These are phyloP conservation scores for Cryptococcus maquisensis DNA, from an alignment of 1,284 basidiomycete species.

Conservation along the genomic window DNA sequence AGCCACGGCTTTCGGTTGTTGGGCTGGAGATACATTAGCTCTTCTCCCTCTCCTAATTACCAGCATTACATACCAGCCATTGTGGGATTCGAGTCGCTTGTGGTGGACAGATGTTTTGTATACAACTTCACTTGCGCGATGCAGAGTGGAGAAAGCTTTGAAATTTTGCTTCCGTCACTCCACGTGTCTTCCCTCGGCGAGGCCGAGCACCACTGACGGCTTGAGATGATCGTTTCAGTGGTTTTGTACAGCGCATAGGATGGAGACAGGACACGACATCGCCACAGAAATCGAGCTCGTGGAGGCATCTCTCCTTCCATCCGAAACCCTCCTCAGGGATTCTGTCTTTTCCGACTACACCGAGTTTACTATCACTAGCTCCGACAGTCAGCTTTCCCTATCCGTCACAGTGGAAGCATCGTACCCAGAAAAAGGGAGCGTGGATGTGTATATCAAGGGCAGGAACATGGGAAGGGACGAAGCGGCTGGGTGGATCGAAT, in stretches of 20 bases:
- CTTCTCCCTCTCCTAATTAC: no score
- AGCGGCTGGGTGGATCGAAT: constrained; percentile 51
- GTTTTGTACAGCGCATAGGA: background rate
- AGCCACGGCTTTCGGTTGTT: background rate
- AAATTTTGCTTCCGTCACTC: constrained; percentile 4
- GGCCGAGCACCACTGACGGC: no score
- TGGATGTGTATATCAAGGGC: constrained; percentile 44
- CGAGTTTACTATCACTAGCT: constrained; percentile 46
- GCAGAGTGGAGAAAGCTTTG: no score
- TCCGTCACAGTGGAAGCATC: constrained; percentile 51
- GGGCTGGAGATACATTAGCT: background rate
- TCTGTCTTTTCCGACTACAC: constrained; percentile 11
- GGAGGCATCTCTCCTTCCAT: constrained; percentile 59
- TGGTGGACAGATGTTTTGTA: no score
- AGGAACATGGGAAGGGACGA: constrained; percentile 52
- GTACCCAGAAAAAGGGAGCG: constrained; percentile 18
- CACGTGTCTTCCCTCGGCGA: background rate
- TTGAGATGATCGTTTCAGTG: no score
- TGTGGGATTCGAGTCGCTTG: background rate
- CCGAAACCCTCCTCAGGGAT: constrained; percentile 53
- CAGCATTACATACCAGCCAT: constrained; percentile 4
- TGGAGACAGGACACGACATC: constrained; percentile 13
- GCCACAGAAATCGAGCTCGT: constrained; percentile 41
- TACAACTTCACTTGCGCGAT: no score
- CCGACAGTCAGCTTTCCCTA: constrained; percentile 43